Conservation (phyloP, 352 stramenopile genomes). For the Phytopythium helicoides region DNA sequence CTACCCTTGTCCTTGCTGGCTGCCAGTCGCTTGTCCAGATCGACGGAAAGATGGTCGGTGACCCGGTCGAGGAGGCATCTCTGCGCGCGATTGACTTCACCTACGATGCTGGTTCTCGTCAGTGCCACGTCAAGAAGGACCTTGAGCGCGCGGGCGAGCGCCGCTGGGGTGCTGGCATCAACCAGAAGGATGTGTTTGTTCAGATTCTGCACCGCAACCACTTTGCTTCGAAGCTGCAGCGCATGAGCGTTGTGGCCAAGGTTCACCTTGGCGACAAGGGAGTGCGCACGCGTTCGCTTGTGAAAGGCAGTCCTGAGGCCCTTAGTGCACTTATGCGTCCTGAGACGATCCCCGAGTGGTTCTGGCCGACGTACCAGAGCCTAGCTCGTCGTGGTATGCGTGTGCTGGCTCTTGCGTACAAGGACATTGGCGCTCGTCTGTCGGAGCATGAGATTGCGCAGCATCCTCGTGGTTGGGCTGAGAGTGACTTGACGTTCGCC, state of each 20-base stretch:
- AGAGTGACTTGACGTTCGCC: slow-evolving; percentile 94
- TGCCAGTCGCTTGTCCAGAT: slow-evolving; percentile 98
- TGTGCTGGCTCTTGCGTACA: slow-evolving; percentile 96
- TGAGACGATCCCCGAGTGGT: slow-evolving; percentile 88
- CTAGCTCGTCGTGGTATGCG: slow-evolving; percentile 83
- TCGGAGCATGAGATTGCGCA: slow-evolving; percentile 77
- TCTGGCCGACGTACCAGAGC: slow-evolving; percentile 85
- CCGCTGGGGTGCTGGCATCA: slow-evolving; percentile 61
- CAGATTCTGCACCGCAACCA: slow-evolving; percentile 94
- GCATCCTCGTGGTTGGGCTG: slow-evolving; percentile 85
- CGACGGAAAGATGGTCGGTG: slow-evolving; percentile 95
- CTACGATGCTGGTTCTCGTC: slow-evolving; percentile 70
- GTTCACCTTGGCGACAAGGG: slow-evolving; percentile 74
- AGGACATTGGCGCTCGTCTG: slow-evolving; percentile 79
- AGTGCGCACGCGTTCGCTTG: slow-evolving; percentile 83
- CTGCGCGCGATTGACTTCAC: slow-evolving; percentile 96
- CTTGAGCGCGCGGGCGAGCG: slow-evolving; percentile 65
- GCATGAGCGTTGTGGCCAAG: slow-evolving; percentile 96
- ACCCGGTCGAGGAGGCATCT: slow-evolving; percentile 97
- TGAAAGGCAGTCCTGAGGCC: slow-evolving; percentile 97
- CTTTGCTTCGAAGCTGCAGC: slow-evolving; percentile 95
- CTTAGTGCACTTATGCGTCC: slow-evolving; percentile 84
- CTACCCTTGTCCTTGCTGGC: slow-evolving; percentile 78
- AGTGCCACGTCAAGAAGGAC: slow-evolving; percentile 73
- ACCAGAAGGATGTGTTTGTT: slow-evolving; percentile 80